Evolutionary conservation across 805 yeast species (phyloP).

Genomic region (Ogataea neopini): DNA sequence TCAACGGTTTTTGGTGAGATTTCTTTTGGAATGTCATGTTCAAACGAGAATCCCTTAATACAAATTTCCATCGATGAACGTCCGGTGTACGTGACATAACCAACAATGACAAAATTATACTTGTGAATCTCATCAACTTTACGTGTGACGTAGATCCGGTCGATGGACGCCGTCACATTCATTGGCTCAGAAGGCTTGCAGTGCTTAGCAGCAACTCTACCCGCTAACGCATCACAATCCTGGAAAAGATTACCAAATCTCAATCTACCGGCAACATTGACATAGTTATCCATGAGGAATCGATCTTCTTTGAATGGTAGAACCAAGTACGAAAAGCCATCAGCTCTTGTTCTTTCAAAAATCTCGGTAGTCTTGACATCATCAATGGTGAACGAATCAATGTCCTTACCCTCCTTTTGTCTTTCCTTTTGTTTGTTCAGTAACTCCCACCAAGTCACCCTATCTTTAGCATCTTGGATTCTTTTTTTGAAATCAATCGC

Average conservation of each 20-base stretch:
- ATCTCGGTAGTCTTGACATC: slow-evolving; percentile 72
- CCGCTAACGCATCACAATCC: slow-evolving; percentile 92
- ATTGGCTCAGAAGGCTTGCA: slow-evolving; percentile 96
- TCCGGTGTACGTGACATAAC: slow-evolving; percentile 95
- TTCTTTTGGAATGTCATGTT: slow-evolving; percentile 48
- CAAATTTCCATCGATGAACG: slow-evolving; percentile 93
- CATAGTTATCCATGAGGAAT: slow-evolving; percentile 82
- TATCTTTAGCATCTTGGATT: slow-evolving; percentile 31
- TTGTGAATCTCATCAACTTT: slow-evolving; percentile 76
- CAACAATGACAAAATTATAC: slow-evolving; percentile 80
- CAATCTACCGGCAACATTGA: slow-evolving; percentile 87
- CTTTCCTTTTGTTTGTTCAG: slow-evolving; percentile 71
- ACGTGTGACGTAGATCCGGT: slow-evolving; percentile 83
- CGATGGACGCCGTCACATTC: slow-evolving; percentile 94
- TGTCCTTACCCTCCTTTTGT: slow-evolving; percentile 67
- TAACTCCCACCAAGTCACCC: slow-evolving; percentile 88
- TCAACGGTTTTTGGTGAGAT: slow-evolving; percentile 59
- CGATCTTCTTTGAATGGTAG: slow-evolving; percentile 84
- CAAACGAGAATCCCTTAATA: slow-evolving; percentile 82
- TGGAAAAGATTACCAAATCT: slow-evolving; percentile 93
- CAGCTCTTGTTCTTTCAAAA: slow-evolving; percentile 71
- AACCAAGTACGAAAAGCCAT: slow-evolving; percentile 68
- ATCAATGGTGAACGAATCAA: slow-evolving; percentile 70
- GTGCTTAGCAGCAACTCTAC: slow-evolving; percentile 89
- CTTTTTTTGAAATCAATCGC: slow-evolving; percentile 50